Percentiles rank a stretch among this genome's conserved stretches.
These are phyloP conservation scores for Cicer cuneatum DNA, from an alignment of 306 rosid genomes.

Conservation along the genomic window DNA sequence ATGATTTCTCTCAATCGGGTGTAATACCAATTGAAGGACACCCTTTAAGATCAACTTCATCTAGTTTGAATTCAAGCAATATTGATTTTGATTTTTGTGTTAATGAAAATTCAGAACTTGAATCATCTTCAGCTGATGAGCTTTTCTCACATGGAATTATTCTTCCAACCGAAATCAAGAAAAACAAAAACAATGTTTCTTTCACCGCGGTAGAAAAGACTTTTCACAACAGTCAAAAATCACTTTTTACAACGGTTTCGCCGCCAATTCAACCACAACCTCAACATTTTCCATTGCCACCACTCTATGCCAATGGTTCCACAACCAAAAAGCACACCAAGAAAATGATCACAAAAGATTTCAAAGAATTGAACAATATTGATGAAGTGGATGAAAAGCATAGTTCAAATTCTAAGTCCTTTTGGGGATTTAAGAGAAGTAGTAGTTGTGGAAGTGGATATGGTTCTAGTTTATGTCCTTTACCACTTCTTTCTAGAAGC, in stretches of 20 bases:
- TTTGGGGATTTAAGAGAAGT: slow-evolving; percentile 88
- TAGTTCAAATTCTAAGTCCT: slow-evolving; percentile 62
- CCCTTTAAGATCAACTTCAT: slow-evolving; percentile 69
- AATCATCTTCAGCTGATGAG: slow-evolving; percentile 89
- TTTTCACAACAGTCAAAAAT: no score
- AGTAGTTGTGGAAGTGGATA: slow-evolving; percentile 92
- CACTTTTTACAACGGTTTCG: no score
- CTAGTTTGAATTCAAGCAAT: slow-evolving; percentile 58
- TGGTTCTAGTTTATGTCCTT: slow-evolving; percentile 77
- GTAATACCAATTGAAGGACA: slow-evolving; percentile 62
- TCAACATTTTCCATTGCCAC: slow-evolving; percentile 29
- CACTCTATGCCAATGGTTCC: slow-evolving; percentile 9
- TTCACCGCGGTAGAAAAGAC: neutral
- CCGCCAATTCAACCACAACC: slow-evolving; percentile 38
- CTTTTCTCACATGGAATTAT: slow-evolving; percentile 82
- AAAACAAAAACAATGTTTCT: slow-evolving; percentile 40
- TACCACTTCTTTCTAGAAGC: slow-evolving; percentile 84
- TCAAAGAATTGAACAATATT: slow-evolving; percentile 38
- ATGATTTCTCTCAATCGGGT: slow-evolving; percentile 71
- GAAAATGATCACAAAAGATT: slow-evolving; percentile 50
- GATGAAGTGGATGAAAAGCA: slow-evolving; percentile 63
- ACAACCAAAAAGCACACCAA: slow-evolving; percentile 39
- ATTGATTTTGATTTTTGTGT: slow-evolving; percentile 83
- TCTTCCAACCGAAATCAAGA: slow-evolving; percentile 74
- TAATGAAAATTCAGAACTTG: slow-evolving; percentile 57